A percentile compares a stretch with the other conserved stretches of the same genome.
These are phyloP conservation scores for Luffa aegyptiaca DNA, from an alignment of 306 rosid genomes.

Conservation along the genomic window DNA sequence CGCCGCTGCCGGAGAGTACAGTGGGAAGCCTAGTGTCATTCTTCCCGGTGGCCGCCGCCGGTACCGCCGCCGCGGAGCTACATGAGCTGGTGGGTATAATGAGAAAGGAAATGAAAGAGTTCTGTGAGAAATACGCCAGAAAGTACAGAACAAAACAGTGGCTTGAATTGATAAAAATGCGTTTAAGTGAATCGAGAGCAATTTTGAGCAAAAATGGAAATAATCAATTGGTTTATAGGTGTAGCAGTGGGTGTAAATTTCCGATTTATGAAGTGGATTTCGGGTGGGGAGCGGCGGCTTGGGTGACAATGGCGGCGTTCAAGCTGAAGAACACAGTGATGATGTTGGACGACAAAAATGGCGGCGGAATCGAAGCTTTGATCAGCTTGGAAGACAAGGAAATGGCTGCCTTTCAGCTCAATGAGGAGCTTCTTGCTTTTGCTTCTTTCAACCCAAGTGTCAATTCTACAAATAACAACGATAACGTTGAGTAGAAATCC, in stretches of 20 bases:
- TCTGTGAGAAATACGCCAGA: slow-evolving; percentile 2
- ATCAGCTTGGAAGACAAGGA: slow-evolving; percentile 10
- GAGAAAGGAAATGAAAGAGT: slow-evolving; percentile 12
- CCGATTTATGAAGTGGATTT: slow-evolving; percentile 24
- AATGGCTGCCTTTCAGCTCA: slow-evolving; percentile 7
- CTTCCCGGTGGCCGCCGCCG: not conserved
- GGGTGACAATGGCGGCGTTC: slow-evolving; percentile 8
- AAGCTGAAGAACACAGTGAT: not conserved
- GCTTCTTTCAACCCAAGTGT: slow-evolving; percentile 13
- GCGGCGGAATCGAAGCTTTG: slow-evolving; percentile 20
- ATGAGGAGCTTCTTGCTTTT: slow-evolving; percentile 10
- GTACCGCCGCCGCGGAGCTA: not conserved
- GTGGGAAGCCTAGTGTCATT: slow-evolving; percentile 21
- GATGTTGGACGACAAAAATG: slow-evolving; percentile 14
- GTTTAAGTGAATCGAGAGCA: not conserved
- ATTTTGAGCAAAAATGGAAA: not conserved
- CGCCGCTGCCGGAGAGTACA: slow-evolving; percentile 16
- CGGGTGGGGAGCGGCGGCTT: slow-evolving; percentile 24
- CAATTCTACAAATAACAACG: not conserved
- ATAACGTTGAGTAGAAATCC: too few species aligned
- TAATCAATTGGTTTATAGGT: not conserved
- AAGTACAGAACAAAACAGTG: slow-evolving; percentile 11
- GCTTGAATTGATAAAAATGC: not conserved
- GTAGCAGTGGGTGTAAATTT: slow-evolving; percentile 21
- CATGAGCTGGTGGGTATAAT: slow-evolving; percentile 6